Conservation (phyloP, 176 grass and related monocot species). For the Carex pumila region DNA sequence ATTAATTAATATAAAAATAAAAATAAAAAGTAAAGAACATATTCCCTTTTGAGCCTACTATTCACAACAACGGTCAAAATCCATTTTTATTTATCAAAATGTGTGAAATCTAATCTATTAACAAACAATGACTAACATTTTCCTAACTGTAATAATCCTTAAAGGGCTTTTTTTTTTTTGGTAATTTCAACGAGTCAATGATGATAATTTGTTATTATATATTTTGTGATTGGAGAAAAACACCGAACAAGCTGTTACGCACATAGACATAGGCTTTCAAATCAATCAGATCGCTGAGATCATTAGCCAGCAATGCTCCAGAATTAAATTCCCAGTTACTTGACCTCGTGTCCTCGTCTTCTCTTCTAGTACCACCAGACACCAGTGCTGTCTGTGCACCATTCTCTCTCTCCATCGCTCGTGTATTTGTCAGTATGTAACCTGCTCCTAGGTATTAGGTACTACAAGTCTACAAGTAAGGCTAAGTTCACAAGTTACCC, state of each 20-base stretch:
- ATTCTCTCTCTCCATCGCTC: neutral
- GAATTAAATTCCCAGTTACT: neutral
- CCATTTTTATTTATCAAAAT: neutral
- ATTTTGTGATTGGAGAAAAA: neutral
- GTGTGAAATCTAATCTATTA: neutral
- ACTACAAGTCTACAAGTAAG: constrained; percentile 3
- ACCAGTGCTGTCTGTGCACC: neutral
- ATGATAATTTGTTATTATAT: neutral
- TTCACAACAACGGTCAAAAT: neutral
- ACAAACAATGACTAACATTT: neutral
- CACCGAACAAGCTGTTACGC: neutral
- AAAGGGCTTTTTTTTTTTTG: neutral
- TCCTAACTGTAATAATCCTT: neutral
- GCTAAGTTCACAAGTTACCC: constrained; percentile 4
- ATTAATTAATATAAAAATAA: no score
- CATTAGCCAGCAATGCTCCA: neutral
- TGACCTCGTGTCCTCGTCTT: neutral
- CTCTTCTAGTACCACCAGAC: no score
- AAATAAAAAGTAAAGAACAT: no score
- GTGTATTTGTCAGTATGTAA: neutral
- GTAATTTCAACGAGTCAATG: no score
- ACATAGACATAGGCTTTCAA: neutral
- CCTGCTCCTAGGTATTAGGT: neutral
- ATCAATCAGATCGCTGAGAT: constrained; percentile 7
- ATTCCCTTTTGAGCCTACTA: no score